These are phyloP conservation scores for Phenoliferia sp. DNA, from an alignment of 1,284 basidiomycete species.

Conservation along the genomic window DNA sequence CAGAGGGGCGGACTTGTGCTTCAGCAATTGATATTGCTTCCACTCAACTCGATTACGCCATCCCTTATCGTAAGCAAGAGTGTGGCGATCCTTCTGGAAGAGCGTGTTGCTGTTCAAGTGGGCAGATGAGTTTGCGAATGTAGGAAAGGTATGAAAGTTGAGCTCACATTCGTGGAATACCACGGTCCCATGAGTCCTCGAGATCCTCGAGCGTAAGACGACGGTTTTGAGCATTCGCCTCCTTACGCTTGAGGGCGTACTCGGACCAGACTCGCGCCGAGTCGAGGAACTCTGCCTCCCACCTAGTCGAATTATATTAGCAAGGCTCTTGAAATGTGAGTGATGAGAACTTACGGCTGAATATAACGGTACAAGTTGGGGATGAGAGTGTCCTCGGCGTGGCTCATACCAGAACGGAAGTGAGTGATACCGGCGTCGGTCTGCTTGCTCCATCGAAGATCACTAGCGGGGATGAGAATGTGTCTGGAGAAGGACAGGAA, in stretches of 20 bases:
- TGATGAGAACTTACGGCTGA: slow-evolving; percentile 39
- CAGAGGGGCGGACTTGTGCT: slow-evolving; percentile 46
- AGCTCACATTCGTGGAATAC: slow-evolving; percentile 63
- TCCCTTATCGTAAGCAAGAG: slow-evolving; percentile 85
- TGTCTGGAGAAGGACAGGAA: slow-evolving; percentile 47
- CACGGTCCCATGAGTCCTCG: slow-evolving; percentile 61
- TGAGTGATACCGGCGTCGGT: slow-evolving; percentile 71
- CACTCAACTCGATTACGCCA: slow-evolving; percentile 71
- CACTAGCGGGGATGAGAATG: slow-evolving; percentile 94
- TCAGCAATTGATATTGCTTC: slow-evolving; percentile 94
- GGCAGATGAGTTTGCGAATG: not conserved
- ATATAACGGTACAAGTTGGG: slow-evolving; percentile 66
- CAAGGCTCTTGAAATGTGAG: slow-evolving; percentile 87
- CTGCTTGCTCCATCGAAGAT: slow-evolving; percentile 96
- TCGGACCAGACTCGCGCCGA: slow-evolving; percentile 98
- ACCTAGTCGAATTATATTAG: slow-evolving; percentile 97
- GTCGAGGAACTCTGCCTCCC: slow-evolving; percentile 98
- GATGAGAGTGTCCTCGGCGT: slow-evolving; percentile 72
- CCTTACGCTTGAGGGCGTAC: slow-evolving; percentile 99
- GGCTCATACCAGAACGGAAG: slow-evolving; percentile 46
- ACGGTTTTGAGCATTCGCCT: slow-evolving; percentile 95
- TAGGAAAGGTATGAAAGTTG: not conserved
- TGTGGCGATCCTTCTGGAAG: slow-evolving; percentile 81
- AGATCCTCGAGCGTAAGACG: slow-evolving; percentile 49
- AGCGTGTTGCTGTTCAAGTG: slow-evolving; percentile 79